phyloP scores from a whole-genome alignment of 805 yeast genomes.

The Wickerhamiella parazyma region DNA sequence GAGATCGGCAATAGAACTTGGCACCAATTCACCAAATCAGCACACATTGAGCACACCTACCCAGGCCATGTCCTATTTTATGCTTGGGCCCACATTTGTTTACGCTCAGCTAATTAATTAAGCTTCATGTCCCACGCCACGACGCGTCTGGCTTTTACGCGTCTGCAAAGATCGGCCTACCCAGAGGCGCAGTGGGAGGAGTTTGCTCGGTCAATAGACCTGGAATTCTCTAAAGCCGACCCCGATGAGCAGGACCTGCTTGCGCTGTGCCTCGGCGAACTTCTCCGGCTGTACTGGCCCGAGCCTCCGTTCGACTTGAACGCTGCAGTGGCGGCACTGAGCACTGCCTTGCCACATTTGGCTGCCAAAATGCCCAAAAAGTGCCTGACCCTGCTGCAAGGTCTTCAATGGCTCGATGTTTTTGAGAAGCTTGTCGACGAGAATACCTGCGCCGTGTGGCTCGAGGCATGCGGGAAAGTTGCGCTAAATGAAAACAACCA shows the following conservation, averaged over 20 bases:
- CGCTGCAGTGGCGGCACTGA: background rate
- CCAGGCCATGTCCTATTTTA: too few species aligned
- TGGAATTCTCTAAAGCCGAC: background rate
- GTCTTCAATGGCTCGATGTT: conserved; percentile 3
- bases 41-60: too few species aligned
- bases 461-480: background rate
- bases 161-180: background rate
- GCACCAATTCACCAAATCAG: too few species aligned
- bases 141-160: background rate
- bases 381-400: background rate
- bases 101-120: too few species aligned
- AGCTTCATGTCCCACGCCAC: background rate
- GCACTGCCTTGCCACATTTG: background rate
- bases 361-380: background rate
- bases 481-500: background rate
- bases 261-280: background rate
- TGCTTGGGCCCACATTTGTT: too few species aligned
- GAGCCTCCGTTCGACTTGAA: background rate
- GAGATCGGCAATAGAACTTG: too few species aligned
- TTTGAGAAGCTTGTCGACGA: background rate
- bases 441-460: background rate
- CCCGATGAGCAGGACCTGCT: background rate
- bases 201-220: background rate
- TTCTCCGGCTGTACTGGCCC: background rate
- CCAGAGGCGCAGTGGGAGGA: background rate